Evolutionary conservation across 306 rosid genomes (phyloP).

Genomic region (Citrullus colocynthis): DNA sequence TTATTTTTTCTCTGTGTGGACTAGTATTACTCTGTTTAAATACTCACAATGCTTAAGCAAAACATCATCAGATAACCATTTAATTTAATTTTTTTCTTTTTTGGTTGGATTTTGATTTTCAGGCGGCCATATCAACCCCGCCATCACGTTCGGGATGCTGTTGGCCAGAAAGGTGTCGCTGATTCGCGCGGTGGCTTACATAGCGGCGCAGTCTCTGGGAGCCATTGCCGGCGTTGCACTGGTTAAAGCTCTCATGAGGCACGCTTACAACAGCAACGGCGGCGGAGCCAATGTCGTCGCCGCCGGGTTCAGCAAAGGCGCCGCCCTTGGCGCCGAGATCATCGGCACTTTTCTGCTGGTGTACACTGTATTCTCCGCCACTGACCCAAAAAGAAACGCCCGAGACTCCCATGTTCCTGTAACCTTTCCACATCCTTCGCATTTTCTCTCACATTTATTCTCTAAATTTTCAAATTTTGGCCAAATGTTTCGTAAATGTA

Average conservation of each 20-base stretch:
- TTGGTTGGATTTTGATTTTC: not conserved
- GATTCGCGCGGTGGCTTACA: slow-evolving; percentile 23
- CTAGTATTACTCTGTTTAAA: too few species aligned
- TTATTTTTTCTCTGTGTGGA: too few species aligned
- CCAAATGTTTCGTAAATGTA: too few species aligned
- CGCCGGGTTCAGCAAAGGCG: too few species aligned
- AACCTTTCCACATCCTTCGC: too few species aligned
- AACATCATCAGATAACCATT: too few species aligned
- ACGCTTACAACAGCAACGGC: slow-evolving; percentile 12
- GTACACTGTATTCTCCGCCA: slow-evolving; percentile 50
- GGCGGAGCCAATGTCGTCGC: slow-evolving; percentile 36
- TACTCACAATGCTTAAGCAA: too few species aligned
- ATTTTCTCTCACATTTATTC: too few species aligned
- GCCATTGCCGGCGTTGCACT: slow-evolving; percentile 35
- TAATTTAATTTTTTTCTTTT: too few species aligned
- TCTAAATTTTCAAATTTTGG: too few species aligned
- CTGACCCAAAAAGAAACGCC: slow-evolving; percentile 38
- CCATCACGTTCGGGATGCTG: slow-evolving; percentile 35
- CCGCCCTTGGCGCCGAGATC: slow-evolving; percentile 13
- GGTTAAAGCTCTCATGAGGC: slow-evolving; percentile 39
- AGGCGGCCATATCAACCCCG: slow-evolving; percentile 51
- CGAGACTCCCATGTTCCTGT: slow-evolving; percentile 38
- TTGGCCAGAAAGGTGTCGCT: slow-evolving; percentile 42
- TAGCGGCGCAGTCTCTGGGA: slow-evolving; percentile 39
- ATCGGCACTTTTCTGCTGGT: slow-evolving; percentile 47